These are phyloP conservation scores for Luffa aegyptiaca DNA, from an alignment of 306 rosid species.

Conservation along the genomic window DNA sequence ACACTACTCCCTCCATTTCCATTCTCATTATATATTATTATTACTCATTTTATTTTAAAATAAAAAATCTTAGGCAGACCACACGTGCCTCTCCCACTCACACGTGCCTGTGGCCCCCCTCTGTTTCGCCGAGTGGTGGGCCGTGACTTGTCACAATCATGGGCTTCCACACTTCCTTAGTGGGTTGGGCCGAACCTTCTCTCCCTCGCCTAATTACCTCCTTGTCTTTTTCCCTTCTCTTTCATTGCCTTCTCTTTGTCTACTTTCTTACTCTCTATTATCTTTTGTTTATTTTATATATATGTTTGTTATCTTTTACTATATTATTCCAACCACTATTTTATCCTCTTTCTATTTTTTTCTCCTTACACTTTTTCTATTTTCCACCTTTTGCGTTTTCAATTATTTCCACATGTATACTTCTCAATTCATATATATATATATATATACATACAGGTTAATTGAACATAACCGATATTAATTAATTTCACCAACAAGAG, in stretches of 20 bases:
- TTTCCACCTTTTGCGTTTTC: not conserved
- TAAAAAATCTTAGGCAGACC: too few species aligned
- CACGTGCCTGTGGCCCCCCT: not conserved
- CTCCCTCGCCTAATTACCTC: not conserved
- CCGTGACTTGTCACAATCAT: conserved; percentile 3
- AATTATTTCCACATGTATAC: too few species aligned
- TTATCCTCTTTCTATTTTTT: not conserved
- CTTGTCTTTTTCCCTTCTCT: not conserved
- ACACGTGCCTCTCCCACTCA: not conserved
- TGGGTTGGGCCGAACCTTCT: conserved; percentile 10
- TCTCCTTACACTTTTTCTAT: not conserved
- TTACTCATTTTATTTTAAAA: too few species aligned
- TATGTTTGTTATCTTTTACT: conserved; percentile 8
- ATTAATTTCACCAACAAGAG: not conserved
- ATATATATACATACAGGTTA: not conserved
- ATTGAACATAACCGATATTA: not conserved
- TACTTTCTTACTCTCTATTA: not conserved
- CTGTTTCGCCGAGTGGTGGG: not conserved
- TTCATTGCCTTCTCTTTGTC: conserved; percentile 8
- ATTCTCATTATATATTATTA: not conserved
- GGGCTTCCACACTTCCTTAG: conserved; percentile 5
- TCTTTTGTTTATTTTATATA: not conserved
- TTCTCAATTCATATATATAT: not conserved
- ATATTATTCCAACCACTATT: conserved; percentile 7
- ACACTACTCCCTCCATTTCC: not conserved